phyloP scores from a whole-genome alignment of 1,284 basidiomycete genomes.

The Cutaneotrichosporon sp. region DNA sequence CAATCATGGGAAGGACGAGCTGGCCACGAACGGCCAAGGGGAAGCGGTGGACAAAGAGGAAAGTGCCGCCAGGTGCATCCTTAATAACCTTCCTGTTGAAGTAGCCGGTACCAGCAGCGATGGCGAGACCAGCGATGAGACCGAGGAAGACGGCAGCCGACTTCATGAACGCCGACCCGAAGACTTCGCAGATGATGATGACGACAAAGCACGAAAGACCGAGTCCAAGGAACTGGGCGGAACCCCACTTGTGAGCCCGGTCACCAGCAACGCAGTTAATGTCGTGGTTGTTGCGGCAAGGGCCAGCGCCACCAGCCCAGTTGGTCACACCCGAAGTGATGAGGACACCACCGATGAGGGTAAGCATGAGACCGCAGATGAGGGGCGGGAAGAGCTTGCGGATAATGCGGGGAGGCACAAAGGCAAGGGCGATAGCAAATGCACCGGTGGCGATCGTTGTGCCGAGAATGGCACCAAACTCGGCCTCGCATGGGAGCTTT shows the following conservation, averaged over 20 bases:
- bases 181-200: conserved; percentile 30
- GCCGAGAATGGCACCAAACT: conserved; percentile 37
- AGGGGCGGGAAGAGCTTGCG: conserved; percentile 39
- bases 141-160: conserved; percentile 39
- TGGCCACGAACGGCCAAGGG: conserved; percentile 31
- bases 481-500: conserved; percentile 35
- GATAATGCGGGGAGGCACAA: conserved; percentile 34
- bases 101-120: conserved; percentile 39
- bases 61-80: conserved; percentile 30
- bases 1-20: conserved; percentile 37
- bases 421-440: conserved; percentile 34
- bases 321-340: conserved; percentile 35
- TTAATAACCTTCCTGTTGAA: conserved; percentile 29
- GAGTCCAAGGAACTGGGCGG: conserved; percentile 32
- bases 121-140: conserved; percentile 34
- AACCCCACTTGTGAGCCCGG: conserved; percentile 30
- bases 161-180: conserved; percentile 40
- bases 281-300: conserved; percentile 34
- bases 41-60: conserved; percentile 36
- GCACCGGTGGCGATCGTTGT: conserved; percentile 32
- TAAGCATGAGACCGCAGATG: conserved; percentile 37
- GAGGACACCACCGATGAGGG: conserved; percentile 37
- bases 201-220: conserved; percentile 33
- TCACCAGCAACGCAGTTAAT: conserved; percentile 29
- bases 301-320: conserved; percentile 37